Conservation (phyloP, 2,329 filamentous ascomycete species). For the Cyphellophora attinorum region DNA sequence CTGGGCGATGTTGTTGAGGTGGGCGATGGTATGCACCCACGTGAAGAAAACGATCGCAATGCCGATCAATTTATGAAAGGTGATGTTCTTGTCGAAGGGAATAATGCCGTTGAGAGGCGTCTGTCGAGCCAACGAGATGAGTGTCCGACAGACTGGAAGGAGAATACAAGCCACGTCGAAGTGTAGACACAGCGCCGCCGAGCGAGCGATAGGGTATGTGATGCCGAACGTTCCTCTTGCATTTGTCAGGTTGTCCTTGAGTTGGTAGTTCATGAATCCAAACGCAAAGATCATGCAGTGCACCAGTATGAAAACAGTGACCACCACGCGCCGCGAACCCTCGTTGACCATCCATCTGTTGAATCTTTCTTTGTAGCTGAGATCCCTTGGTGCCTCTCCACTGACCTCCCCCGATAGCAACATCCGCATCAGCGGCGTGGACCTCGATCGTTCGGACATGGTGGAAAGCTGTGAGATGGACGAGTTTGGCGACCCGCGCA, state of each 20-base stretch:
- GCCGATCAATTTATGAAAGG: slow-evolving; percentile 74
- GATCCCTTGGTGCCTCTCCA: slow-evolving; percentile 58
- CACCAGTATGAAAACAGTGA: slow-evolving; percentile 62
- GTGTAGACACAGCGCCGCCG: slow-evolving; percentile 68
- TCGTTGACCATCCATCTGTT: slow-evolving; percentile 87
- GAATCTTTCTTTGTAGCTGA: slow-evolving; percentile 62
- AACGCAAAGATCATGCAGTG: slow-evolving; percentile 72
- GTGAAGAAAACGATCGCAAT: slow-evolving; percentile 87
- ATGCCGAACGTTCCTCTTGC: slow-evolving; percentile 62
- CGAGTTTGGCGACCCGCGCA: slow-evolving; percentile 8
- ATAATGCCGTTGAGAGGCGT: slow-evolving; percentile 79
- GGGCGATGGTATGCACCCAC: slow-evolving; percentile 75
- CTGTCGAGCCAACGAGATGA: slow-evolving; percentile 71
- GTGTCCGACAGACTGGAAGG: slow-evolving; percentile 63
- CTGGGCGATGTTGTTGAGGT: slow-evolving; percentile 79
- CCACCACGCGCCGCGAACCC: slow-evolving; percentile 72
- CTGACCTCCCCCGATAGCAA: slow-evolving; percentile 75
- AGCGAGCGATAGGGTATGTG: slow-evolving; percentile 66
- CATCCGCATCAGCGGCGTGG: slow-evolving; percentile 74
- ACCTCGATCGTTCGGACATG: slow-evolving; percentile 60
- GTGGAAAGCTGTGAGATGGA: slow-evolving; percentile 12
- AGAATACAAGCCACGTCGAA: slow-evolving; percentile 72
- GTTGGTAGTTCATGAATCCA: slow-evolving; percentile 67
- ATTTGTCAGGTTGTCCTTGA: slow-evolving; percentile 62
- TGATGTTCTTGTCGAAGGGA: slow-evolving; percentile 50